phyloP scores from a whole-genome alignment of 2,329 filamentous ascomycete species.

The Diaporthe caulivora region DNA sequence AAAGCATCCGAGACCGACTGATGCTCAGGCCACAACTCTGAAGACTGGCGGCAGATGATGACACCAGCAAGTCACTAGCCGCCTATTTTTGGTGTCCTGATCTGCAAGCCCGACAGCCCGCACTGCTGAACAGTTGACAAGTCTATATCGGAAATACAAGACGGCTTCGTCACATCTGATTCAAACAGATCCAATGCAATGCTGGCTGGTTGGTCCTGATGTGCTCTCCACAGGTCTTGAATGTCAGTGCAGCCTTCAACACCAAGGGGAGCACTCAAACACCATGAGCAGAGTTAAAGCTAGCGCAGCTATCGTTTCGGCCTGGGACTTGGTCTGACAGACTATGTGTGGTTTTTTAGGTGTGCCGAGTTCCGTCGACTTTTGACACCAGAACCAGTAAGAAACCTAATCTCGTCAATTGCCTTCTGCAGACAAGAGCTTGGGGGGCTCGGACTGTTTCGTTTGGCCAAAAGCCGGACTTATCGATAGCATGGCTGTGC shows the following conservation, averaged over 20 bases:
- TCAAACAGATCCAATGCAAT: neutral
- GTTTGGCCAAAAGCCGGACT: slow-evolving; percentile 11
- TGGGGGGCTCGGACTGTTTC: neutral
- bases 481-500: slow-evolving; percentile 16
- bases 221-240: neutral
- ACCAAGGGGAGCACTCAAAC: neutral
- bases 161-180: neutral
- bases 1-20: neutral
- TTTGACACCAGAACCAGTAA: neutral
- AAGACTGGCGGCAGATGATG: neutral
- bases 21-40: slow-evolving; percentile 25
- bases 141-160: neutral
- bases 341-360: neutral
- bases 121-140: slow-evolving; percentile 9
- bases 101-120: slow-evolving; percentile 10
- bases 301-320: slow-evolving; percentile 1
- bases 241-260: neutral
- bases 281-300: neutral
- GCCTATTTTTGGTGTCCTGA: slow-evolving; percentile 33
- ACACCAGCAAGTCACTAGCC: neutral
- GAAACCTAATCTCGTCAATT: neutral
- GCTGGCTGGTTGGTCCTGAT: neutral
- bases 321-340: neutral
- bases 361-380: neutral
- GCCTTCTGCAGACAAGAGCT: neutral